Conservation (phyloP, 192 early-diverging fungal species). For the Backusella tuberculispora region DNA sequence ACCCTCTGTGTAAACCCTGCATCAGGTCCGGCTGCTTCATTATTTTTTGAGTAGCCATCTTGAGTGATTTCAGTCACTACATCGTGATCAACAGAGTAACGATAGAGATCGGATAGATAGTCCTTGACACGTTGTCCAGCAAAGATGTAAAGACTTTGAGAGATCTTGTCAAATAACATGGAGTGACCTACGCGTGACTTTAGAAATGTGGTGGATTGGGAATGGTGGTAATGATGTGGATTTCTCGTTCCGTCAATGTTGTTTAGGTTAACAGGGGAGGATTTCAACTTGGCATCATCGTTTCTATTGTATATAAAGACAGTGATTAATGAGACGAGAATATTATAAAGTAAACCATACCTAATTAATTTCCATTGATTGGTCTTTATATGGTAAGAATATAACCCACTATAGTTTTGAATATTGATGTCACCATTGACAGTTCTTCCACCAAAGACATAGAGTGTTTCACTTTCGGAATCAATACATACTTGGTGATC, state of each 20-base stretch:
- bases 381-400: slow-evolving; percentile 71
- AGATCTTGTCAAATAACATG: slow-evolving; percentile 79
- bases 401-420: slow-evolving; percentile 86
- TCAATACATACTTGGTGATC: slow-evolving; percentile 97
- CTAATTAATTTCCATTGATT: slow-evolving; percentile 79
- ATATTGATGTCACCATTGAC: slow-evolving; percentile 67
- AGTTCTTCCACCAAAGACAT: slow-evolving; percentile 90
- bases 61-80: slow-evolving; percentile 76
- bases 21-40: slow-evolving; percentile 75
- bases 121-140: slow-evolving; percentile 88
- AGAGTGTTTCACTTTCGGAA: slow-evolving; percentile 64
- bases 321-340: background rate
- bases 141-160: slow-evolving; percentile 83
- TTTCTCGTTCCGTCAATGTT: slow-evolving; percentile 2
- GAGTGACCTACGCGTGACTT: slow-evolving; percentile 90
- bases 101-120: slow-evolving; percentile 79
- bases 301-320: background rate
- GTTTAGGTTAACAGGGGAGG: background rate
- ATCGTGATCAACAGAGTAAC: slow-evolving; percentile 83
- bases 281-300: slow-evolving; percentile 2
- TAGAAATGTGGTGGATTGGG: slow-evolving; percentile 41
- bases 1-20: slow-evolving; percentile 84
- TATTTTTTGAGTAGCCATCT: slow-evolving; percentile 53
- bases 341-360: slow-evolving; percentile 57
- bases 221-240: background rate